Percentiles rank a stretch among this genome's conserved stretches.
These are phyloP conservation scores for Moelleriella libera DNA, from an alignment of 2,329 filamentous ascomycete genomes.

Conservation along the genomic window DNA sequence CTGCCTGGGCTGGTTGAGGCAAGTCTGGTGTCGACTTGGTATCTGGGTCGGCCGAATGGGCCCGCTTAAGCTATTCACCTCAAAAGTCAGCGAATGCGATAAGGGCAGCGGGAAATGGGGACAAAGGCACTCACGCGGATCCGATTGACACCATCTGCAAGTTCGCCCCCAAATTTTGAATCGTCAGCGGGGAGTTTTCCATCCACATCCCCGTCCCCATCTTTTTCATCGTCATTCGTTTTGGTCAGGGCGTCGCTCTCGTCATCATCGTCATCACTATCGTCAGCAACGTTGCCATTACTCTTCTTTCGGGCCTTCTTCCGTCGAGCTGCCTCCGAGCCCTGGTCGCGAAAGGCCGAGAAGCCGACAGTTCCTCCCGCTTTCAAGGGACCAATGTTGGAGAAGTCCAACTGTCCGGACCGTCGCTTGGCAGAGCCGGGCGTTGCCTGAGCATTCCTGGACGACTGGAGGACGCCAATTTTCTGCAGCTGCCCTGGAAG, in stretches of 20 bases:
- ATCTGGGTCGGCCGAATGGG: slow-evolving; percentile 60
- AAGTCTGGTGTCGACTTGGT: slow-evolving; percentile 21
- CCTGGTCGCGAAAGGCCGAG: slow-evolving; percentile 67
- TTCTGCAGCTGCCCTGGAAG: slow-evolving; percentile 80
- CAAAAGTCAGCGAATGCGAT: slow-evolving; percentile 4
- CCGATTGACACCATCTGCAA: slow-evolving; percentile 68
- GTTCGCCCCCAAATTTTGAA: slow-evolving; percentile 55
- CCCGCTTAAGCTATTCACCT: slow-evolving; percentile 56
- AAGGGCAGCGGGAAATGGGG: neutral
- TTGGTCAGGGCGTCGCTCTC: slow-evolving; percentile 46
- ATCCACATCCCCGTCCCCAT: slow-evolving; percentile 24
- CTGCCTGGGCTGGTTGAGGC: slow-evolving; percentile 26
- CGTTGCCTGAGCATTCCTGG: slow-evolving; percentile 50
- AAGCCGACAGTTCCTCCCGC: slow-evolving; percentile 82
- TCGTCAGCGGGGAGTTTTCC: slow-evolving; percentile 55
- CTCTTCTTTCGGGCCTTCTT: slow-evolving; percentile 46
- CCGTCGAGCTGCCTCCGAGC: slow-evolving; percentile 38
- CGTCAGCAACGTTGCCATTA: slow-evolving; percentile 52
- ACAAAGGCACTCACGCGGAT: slow-evolving; percentile 49
- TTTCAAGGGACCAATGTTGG: slow-evolving; percentile 71
- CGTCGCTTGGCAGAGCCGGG: slow-evolving; percentile 57
- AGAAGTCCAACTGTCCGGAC: slow-evolving; percentile 74
- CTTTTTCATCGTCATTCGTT: slow-evolving; percentile 52
- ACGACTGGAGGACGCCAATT: slow-evolving; percentile 71
- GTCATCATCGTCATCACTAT: slow-evolving; percentile 57